Conservation (phyloP, 768 basidiomycete genomes). For the Sarcodon aspratus region DNA sequence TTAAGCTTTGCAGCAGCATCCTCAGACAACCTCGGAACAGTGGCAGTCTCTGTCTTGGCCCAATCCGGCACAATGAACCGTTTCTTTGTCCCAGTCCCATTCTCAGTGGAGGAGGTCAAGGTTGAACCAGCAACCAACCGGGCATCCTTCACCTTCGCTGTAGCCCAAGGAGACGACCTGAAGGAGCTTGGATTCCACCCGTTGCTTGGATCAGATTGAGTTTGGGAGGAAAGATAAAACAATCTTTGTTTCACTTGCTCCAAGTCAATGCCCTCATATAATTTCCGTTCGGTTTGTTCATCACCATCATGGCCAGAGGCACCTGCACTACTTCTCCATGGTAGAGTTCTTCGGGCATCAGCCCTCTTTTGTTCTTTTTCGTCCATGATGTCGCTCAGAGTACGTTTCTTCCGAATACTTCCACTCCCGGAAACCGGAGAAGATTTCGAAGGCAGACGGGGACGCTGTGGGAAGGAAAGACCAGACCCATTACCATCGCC, state of each 20-base stretch:
- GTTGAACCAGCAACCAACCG: background rate
- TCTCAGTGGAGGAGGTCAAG: background rate
- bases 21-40: background rate
- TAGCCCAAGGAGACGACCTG: background rate
- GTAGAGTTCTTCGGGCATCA: no score
- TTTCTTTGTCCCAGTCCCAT: background rate
- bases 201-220: no score
- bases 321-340: no score
- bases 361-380: background rate
- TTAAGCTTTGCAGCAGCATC: background rate
- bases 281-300: no score
- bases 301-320: no score
- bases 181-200: background rate
- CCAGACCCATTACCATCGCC: background rate
- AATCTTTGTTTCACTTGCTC: background rate
- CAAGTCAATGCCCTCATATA: background rate
- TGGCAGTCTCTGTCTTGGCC: background rate
- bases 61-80: background rate
- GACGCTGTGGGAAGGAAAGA: background rate
- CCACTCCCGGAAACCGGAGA: background rate
- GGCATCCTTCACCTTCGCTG: background rate
- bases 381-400: background rate
- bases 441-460: background rate
- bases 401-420: background rate
- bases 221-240: background rate